Base-by-base conservation (phyloP, 805 yeast species). In the Pichia membranifaciens region DNA sequence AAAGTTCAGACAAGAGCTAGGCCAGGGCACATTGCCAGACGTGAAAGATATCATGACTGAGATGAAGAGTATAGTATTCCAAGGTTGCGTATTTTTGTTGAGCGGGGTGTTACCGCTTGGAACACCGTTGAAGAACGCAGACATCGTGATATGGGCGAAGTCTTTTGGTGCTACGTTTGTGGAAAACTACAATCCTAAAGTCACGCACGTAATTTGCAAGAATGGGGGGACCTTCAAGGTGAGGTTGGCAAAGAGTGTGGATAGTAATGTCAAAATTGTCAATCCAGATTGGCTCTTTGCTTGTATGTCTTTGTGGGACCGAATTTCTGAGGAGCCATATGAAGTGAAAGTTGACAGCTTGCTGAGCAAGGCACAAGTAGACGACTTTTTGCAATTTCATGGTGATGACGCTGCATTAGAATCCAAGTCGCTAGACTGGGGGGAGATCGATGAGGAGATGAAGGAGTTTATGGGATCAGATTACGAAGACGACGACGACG, bases 61-160 rank as follows among this genome's bases (percentile, higher is more conserved):
- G n/a, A 73, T 91, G 76, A 91, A 90, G 60, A 62, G 67, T 8
- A 58, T 72, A 48, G 89, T 89, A 2, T 79, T 91, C 50, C 65
- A 73, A 21, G 90, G 82, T 6, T 75, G 82, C 40, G 78, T 79
- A 3, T 77, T 93, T 47, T 73, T 91, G 17, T 84, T 93, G 55
- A 84, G 96, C 4, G 97, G 98, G 0, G 73, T 91, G n/a, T 74
- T 93, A 20, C 97, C 97, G 1, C 61, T 87, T n/a, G 93, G 93
- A 1, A 73, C 82, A 12, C 75, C 79, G 46, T 67, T 86, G 16
- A 82, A 84, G 44, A 68, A 74, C 31, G 93, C 95, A 4, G 96
- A 88, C 60, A 86, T 93, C 38, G 96, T 90, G 1, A 79, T 83
- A 20, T 91, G 98, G 97, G 86, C 91, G 12, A 76, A 78, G 43